Evolutionary conservation across 2,329 filamentous ascomycete species (phyloP), one percentile per base, ranked within the genome.

Genomic region (Epichloe brachyelytri): DNA sequence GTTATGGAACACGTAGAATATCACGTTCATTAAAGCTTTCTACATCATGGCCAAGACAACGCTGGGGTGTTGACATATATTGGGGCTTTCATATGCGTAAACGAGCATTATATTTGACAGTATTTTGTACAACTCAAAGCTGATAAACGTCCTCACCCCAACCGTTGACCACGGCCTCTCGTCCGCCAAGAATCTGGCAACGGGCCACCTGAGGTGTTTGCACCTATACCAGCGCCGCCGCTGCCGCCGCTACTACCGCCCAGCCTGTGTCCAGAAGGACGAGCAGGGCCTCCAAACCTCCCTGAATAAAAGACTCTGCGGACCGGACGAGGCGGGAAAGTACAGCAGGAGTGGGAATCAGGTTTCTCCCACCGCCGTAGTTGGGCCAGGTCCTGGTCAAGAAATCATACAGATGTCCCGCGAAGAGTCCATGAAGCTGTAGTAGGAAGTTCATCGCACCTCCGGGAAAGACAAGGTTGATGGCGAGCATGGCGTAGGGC

Each of bases 391-490:
- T 76, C 46, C 87, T 79, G 2, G 86, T 88, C 47, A 96, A 67
- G 63, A 97, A 98, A 64, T 97, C 87, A 68, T 88, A 95, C 19
- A 93, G 62, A 65, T 98, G 93, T 4, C 90, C 90, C 12, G 90
- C 87, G 43, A 95, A 57, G 11, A 98, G 74, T n/a, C 93, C 93
- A 36, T 80, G 86, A 4, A 80, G 66, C 62, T 94, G 82, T 4
- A 82, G 61, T 51, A 86, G 63, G 11, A 86, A 76, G 17, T 68
- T 69, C 3, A 66, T 58, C 37, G 75, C 74, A 11, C 83, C 83
- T 5, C 69, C 74, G 0, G 60, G 63, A 63, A 86, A 79, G 49
- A 97, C 71, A 20, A 95, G 74, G 11, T 84, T 85, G 60, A 88
- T 71, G 15, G 82, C 66, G 43, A 97, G 77, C 77, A 95, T 86